Percentiles rank a stretch among this genome's conserved stretches.
These are phyloP conservation scores for Coccinonectria pachysandricola DNA, from an alignment of 2,329 filamentous ascomycete species.

Conservation along the genomic window DNA sequence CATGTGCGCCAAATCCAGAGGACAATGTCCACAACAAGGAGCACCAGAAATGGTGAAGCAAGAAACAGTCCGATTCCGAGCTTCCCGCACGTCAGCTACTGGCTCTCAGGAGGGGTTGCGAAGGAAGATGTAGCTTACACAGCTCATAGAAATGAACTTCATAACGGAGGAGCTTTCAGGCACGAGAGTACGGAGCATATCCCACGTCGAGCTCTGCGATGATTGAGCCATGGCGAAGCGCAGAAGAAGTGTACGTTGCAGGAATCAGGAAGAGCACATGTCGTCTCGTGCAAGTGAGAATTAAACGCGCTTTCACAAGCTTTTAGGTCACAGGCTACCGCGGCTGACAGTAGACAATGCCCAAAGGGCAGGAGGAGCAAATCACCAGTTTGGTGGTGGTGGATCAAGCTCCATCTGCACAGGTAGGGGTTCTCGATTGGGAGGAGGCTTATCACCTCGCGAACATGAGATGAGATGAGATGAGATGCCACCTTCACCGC, in stretches of 20 bases:
- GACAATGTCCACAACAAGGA: conserved; percentile 40
- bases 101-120: conserved; percentile 3
- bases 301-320: too few species aligned
- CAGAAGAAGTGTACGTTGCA: conserved; percentile 11
- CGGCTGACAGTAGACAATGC: too few species aligned
- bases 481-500: conserved; percentile 15
- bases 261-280: conserved; percentile 12
- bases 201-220: conserved; percentile 15
- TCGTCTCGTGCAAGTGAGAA: too few species aligned
- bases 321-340: too few species aligned
- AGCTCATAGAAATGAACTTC: conserved; percentile 27
- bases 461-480: too few species aligned
- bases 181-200: conserved; percentile 15
- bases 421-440: too few species aligned
- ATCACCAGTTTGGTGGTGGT: too few species aligned
- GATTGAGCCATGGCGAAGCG: conserved; percentile 17
- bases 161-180: conserved; percentile 23
- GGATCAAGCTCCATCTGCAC: too few species aligned
- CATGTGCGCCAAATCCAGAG: conserved; percentile 47
- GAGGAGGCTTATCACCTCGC: too few species aligned
- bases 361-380: too few species aligned
- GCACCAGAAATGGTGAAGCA: conserved; percentile 24
- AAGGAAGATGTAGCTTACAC: conserved; percentile 20
- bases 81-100: conserved; percentile 20
- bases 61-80: conserved; percentile 32